Evolutionary conservation across 768 basidiomycete genomes (phyloP).

Genomic region (Antrodiella citrinella): DNA sequence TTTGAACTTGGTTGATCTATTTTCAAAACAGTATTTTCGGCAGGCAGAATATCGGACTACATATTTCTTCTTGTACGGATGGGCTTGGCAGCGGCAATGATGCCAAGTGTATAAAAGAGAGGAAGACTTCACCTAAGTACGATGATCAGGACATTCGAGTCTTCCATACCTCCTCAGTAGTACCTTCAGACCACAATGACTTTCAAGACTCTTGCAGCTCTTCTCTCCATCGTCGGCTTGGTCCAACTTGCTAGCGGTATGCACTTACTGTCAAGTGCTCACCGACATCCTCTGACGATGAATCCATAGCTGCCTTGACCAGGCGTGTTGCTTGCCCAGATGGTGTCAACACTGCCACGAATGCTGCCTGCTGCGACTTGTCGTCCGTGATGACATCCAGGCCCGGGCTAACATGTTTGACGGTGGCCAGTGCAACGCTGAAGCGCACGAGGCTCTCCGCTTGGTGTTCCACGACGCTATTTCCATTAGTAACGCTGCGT

Average conservation of each 20-base stretch:
- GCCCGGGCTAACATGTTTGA: constrained; percentile 18
- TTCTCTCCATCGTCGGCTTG: not conserved
- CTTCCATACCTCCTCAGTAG: not conserved
- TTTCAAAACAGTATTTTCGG: no score
- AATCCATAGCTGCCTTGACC: not conserved
- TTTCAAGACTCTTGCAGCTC: constrained; percentile 13
- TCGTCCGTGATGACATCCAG: constrained; percentile 23
- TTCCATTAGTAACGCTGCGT: constrained; percentile 1
- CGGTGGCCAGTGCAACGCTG: constrained; percentile 21
- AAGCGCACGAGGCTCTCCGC: constrained; percentile 19
- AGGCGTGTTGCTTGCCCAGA: constrained; percentile 21
- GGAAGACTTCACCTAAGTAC: not conserved
- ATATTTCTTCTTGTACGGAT: no score
- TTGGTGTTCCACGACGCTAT: constrained; percentile 20
- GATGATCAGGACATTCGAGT: not conserved
- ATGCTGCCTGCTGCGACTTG: constrained; percentile 23
- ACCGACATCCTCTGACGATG: not conserved
- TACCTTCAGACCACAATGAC: constrained; percentile 12
- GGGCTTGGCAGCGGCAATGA: no score
- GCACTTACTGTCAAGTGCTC: not conserved
- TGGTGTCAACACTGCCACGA: constrained; percentile 19
- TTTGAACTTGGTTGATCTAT: no score
- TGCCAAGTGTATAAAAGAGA: not conserved
- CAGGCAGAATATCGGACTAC: no score
- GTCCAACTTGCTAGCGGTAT: not conserved